Evolutionary conservation across 768 basidiomycete genomes (phyloP).

Genomic region (Boletus reticuloceps): DNA sequence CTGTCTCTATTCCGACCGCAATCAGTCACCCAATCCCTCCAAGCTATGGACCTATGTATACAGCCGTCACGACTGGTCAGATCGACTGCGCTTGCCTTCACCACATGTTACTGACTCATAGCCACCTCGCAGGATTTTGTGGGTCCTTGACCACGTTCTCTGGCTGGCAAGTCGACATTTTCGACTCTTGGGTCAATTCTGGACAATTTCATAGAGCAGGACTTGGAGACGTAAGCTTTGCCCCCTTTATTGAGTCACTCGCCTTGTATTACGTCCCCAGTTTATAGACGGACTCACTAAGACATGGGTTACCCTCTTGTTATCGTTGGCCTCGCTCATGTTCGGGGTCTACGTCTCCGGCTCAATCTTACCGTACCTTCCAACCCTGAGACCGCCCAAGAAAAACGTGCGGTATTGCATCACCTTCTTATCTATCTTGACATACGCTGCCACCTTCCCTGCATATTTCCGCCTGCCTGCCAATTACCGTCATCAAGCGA

Average conservation of each 20-base stretch:
- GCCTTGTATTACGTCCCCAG: constrained; percentile 39
- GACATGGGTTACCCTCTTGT: constrained; percentile 71
- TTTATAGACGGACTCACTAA: constrained; percentile 85
- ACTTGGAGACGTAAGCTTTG: constrained; percentile 63
- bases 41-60: constrained; percentile 88
- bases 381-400: constrained; percentile 40
- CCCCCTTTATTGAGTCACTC: neutral
- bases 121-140: constrained; percentile 67
- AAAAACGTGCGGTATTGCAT: constrained; percentile 48
- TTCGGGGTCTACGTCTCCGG: constrained; percentile 69
- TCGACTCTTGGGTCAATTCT: constrained; percentile 79
- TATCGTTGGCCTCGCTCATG: constrained; percentile 72
- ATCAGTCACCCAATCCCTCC: constrained; percentile 5
- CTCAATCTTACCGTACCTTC: constrained; percentile 40
- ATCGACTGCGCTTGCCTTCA: neutral
- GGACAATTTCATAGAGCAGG: constrained; percentile 54
- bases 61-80: constrained; percentile 81
- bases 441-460: constrained; percentile 74
- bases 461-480: constrained; percentile 74
- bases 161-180: constrained; percentile 89
- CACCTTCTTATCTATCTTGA: constrained; percentile 54
- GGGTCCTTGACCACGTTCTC: constrained; percentile 97
- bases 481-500: constrained; percentile 71
- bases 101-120: neutral
- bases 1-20: constrained; percentile 4